phyloP scores from a whole-genome alignment of 345 rosid species.

The Angophora floribunda region DNA sequence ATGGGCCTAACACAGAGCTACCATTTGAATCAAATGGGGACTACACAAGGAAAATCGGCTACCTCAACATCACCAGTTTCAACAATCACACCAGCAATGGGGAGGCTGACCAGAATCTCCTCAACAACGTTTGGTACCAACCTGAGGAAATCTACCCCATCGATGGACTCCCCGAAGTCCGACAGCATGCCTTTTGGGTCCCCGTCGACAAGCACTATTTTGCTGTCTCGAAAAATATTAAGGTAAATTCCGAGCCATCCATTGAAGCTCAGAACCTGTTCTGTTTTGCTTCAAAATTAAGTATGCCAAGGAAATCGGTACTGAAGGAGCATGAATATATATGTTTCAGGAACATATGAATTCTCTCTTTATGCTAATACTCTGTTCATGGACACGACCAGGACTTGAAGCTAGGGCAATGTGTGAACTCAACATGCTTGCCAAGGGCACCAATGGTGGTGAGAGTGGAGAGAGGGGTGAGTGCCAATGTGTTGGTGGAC shows the following conservation, averaged over 20 bases:
- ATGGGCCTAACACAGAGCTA: slow-evolving; percentile 37
- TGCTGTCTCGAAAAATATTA: slow-evolving; percentile 20
- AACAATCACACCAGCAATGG: background rate
- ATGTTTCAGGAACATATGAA: background rate
- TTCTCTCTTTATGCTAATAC: background rate
- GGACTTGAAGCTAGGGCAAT: slow-evolving; percentile 31
- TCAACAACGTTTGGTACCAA: slow-evolving; percentile 68
- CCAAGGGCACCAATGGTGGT: slow-evolving; percentile 39
- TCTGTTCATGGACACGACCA: background rate
- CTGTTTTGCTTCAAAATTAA: background rate
- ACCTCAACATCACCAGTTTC: slow-evolving; percentile 28
- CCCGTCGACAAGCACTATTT: slow-evolving; percentile 42
- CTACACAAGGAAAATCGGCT: slow-evolving; percentile 55
- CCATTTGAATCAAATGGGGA: slow-evolving; percentile 63
- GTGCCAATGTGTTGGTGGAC: slow-evolving; percentile 46
- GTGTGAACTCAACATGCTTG: slow-evolving; percentile 59
- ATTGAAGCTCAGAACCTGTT: background rate
- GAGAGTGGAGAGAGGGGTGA: slow-evolving; percentile 45
- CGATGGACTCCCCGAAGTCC: slow-evolving; percentile 53
- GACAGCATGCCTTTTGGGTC: slow-evolving; percentile 59
- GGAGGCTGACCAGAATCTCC: slow-evolving; percentile 18
- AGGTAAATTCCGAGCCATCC: slow-evolving; percentile 14
- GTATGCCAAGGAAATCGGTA: background rate
- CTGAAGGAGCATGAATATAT: background rate
- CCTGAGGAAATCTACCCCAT: slow-evolving; percentile 70